Evolutionary conservation across 2,329 filamentous ascomycete genomes (phyloP).

Genomic region (Chaetoscypha palmicola): DNA sequence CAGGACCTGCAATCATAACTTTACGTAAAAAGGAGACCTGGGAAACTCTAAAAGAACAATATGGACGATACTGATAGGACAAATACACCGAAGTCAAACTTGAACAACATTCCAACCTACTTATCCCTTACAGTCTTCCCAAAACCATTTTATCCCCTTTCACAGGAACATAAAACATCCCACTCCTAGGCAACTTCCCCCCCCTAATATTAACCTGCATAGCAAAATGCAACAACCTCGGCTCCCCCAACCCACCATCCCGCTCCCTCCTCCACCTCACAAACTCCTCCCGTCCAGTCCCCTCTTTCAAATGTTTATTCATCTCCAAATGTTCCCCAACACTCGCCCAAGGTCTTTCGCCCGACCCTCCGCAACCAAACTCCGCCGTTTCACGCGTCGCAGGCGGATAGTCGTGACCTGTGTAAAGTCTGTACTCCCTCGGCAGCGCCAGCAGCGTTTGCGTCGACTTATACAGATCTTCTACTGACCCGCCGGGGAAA

Average conservation of each 20-base stretch:
- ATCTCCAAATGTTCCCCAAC: conserved; percentile 38
- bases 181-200: conserved; percentile 21
- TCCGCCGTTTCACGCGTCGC: conserved; percentile 22
- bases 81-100: too few relatives aligned
- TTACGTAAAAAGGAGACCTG: too few relatives aligned
- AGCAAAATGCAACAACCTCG: conserved; percentile 43
- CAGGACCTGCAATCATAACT: too few relatives aligned
- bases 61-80: too few relatives aligned
- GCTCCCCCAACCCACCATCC: conserved; percentile 38
- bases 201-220: conserved; percentile 47
- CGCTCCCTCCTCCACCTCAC: conserved; percentile 37
- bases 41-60: too few relatives aligned
- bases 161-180: too few relatives aligned
- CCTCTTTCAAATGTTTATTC: conserved; percentile 44
- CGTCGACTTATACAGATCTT: conserved; percentile 39
- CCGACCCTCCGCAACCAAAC: too few relatives aligned
- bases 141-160: too few relatives aligned
- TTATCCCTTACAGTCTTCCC: too few relatives aligned
- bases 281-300: conserved; percentile 39
- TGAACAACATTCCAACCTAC: too few relatives aligned
- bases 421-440: conserved; percentile 42
- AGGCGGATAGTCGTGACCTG: conserved; percentile 48
- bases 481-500: conserved; percentile 45
- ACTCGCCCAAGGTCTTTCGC: too few relatives aligned
- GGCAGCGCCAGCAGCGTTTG: conserved; percentile 38